Evolutionary conservation across 306 rosid genomes (phyloP), one percentile per base, ranked within the genome.

Genomic region (Rosa persica): DNA sequence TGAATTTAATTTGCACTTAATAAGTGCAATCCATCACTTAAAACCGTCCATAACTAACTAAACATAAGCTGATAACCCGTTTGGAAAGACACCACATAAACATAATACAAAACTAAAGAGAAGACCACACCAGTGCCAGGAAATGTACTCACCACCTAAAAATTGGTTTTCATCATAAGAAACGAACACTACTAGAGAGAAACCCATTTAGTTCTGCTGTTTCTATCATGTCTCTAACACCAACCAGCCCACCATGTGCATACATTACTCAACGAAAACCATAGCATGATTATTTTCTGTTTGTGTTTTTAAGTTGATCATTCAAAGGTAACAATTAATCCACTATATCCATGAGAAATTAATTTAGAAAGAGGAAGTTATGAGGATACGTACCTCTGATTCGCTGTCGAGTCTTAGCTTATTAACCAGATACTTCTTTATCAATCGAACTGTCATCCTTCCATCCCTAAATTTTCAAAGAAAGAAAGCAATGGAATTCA

Each of bases 371-470:
- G 23, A 64, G 39, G n/a, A 64, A 64, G 12, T 15, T 64, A 64
- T 16, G 12, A 64, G 44, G 69, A 34, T 44, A 68, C 82, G 80
- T 91, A 96, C 99, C 99, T 96, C 98, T 49, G 93, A 93, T 91
- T 96, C 99, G 89, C 81, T 90, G 9, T 93, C 91, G 77, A 96
- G 86, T 80, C 87, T 86, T 80, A 96, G 90, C 86, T 95, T 93
- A 67, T 85, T 86, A 81, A 85, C 97, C 89, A 95, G 85, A 86
- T 93, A 96, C 89, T 96, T 96, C 72, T 89, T 83, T 48, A 96
- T 84, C 89, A 91, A 90, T 80, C 98, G 90, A 82, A 96, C 93
- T 69, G 97, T 91, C 97, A 91, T 96, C 80, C 85, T 91, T 89
- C 96, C 97, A 77, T 96, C 99, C 83, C 98, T 93, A 85, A 40